A percentile compares a stretch with the other conserved stretches of the same genome.
These are phyloP conservation scores for Solanum etuberosum DNA, from an alignment of 257 asterid genomes.

Conservation along the genomic window DNA sequence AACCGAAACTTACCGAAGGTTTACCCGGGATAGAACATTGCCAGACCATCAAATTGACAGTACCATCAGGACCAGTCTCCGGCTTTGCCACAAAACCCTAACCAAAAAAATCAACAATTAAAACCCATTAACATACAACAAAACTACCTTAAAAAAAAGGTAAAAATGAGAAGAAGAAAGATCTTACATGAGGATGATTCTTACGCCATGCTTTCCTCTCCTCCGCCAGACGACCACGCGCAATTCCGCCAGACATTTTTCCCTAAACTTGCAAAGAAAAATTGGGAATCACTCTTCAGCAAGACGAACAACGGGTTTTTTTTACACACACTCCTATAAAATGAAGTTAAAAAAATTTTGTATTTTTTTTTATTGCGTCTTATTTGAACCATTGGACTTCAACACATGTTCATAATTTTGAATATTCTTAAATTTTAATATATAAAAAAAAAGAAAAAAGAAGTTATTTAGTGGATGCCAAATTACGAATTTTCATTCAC, in stretches of 20 bases:
- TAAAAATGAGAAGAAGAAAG: neutral
- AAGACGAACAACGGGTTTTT: neutral
- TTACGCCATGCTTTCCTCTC: conserved; percentile 28
- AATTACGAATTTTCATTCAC: too few relatives aligned
- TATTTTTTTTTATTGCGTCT: neutral
- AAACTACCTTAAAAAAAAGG: neutral
- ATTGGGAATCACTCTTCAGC: neutral
- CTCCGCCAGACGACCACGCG: conserved; percentile 23
- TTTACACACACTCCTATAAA: neutral
- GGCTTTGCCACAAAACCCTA: conserved; percentile 31
- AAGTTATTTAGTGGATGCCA: too few relatives aligned
- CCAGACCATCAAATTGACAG: conserved; percentile 21
- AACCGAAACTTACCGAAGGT: conserved; percentile 8
- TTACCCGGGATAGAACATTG: conserved; percentile 27
- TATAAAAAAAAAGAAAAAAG: too few relatives aligned
- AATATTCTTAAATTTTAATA: too few relatives aligned
- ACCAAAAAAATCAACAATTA: neutral
- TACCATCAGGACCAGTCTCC: conserved; percentile 14
- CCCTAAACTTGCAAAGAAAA: neutral
- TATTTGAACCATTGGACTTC: neutral
- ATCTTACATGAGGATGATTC: conserved; percentile 21
- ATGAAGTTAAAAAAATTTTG: neutral
- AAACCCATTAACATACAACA: neutral
- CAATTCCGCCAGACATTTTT: conserved; percentile 16
- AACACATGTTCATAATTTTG: neutral